Evolutionary conservation across 2,329 filamentous ascomycete genomes (phyloP), one percentile per base, ranked within the genome.

Genomic region (Trichophyton rubrum): DNA sequence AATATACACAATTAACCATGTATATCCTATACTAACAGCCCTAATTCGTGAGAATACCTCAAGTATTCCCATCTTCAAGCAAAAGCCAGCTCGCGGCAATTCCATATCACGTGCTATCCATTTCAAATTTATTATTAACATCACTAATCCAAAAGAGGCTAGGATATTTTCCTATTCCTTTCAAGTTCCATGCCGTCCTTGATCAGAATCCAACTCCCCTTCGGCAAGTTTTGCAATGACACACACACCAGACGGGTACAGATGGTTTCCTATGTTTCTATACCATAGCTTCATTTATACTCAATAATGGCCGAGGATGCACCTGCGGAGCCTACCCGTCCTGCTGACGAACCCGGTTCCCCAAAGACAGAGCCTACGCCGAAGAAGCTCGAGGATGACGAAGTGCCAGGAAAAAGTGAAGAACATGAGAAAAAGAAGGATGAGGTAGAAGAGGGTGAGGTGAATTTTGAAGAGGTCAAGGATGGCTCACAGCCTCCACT

Each of bases 401-500:
- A 33, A 43, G 11, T 35, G 35, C 35, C 13, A 20, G 13, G 35
- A 43, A 13, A 30, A 1, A 7, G 6, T 30, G 35, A 17, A 15
- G 27, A 57, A 27, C 4, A 41, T 11, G 22, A 40, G 17, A 53
- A 62, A 40, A 41, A 60, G 27, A 40, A 60, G 27, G 43, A 64
- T n/a, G 59, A 62, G 4, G 51, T 61, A 8, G 53, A 66, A 35
- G 49, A 63, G 13, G 62, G 64, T 24, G 61, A 67, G 63, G 66
- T 45, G 62, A 62, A 20, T 49, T 9, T 35, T 8, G 40, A 15
- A 27, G 55, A 15, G 3, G 35, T 55, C n/a, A 61, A 68, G 59
- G 64, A 62, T 45, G 62, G 66, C 30, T 64, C 68, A 38, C 70
- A 68, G 60, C 74, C 76, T 58, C 73, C 75, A 40, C 68, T 77